Conservation (phyloP, 495 filamentous ascomycete species). For the Neurospora sp. region DNA sequence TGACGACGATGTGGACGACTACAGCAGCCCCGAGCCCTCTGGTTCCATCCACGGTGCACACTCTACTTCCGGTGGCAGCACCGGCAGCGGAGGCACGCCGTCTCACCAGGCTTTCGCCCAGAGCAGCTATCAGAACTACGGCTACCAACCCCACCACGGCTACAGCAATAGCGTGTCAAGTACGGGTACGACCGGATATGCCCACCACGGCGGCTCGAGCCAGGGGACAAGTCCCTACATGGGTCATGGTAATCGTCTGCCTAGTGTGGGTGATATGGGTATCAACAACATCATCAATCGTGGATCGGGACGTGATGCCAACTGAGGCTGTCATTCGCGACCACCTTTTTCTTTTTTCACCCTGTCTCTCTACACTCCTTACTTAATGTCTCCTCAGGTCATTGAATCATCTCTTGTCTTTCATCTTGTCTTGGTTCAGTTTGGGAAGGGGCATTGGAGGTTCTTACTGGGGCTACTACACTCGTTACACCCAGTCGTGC, state of each 20-base stretch:
- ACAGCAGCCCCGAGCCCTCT: conserved; percentile 34
- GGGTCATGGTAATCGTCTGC: conserved; percentile 34
- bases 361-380: neutral
- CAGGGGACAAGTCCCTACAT: conserved; percentile 38
- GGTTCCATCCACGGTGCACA: conserved; percentile 12
- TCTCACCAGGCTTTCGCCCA: conserved; percentile 17
- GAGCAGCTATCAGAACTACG: conserved; percentile 8
- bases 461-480: neutral
- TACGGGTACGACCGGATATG: conserved; percentile 18
- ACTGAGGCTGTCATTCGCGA: neutral
- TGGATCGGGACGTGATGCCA: conserved; percentile 12
- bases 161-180: conserved; percentile 34
- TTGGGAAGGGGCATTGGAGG: neutral
- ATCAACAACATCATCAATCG: conserved; percentile 47
- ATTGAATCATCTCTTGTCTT: conserved; percentile 5
- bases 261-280: conserved; percentile 44
- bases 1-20: conserved; percentile 34
- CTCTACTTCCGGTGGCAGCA: conserved; percentile 25
- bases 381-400: neutral
- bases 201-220: conserved; percentile 6
- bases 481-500: conserved; percentile 1
- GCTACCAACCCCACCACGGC: conserved; percentile 24
- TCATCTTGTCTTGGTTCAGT: neutral
- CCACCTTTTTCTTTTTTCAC: neutral
- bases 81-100: conserved; percentile 20